Conservation (phyloP, 2,329 filamentous ascomycete genomes). For the Aspergillus awamori region DNA sequence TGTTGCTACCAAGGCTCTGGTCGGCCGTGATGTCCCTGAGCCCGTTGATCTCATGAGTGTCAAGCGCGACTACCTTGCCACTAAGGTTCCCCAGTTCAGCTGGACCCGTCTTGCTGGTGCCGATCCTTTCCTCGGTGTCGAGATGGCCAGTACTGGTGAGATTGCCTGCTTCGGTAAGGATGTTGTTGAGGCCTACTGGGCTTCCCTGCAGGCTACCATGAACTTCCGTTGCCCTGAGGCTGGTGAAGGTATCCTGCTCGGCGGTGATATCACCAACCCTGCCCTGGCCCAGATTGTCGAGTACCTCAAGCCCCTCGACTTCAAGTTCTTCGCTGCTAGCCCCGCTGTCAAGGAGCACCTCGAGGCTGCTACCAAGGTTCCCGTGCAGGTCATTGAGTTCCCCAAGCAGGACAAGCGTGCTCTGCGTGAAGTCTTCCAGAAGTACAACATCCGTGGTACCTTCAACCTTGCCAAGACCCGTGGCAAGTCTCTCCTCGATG, state of each 20-base stretch:
- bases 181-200: conserved; percentile 96
- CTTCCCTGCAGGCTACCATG: conserved; percentile 94
- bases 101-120: conserved; percentile 98
- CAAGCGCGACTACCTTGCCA: conserved; percentile 89
- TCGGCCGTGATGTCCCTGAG: conserved; percentile 80
- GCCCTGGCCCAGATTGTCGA: conserved; percentile 79
- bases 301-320: conserved; percentile 84
- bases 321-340: conserved; percentile 90
- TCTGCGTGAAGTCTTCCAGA: conserved; percentile 91
- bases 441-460: conserved; percentile 92
- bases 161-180: conserved; percentile 99
- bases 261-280: conserved; percentile 74
- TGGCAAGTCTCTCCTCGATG: conserved; percentile 81
- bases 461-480: conserved; percentile 90
- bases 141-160: conserved; percentile 96
- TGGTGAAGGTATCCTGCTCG: conserved; percentile 92
- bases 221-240: conserved; percentile 97
- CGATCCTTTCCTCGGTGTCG: conserved; percentile 95
- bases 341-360: conserved; percentile 79
- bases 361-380: conserved; percentile 68
- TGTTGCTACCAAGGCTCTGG: conserved; percentile 86
- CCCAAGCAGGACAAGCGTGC: conserved; percentile 94
- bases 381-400: conserved; percentile 92
- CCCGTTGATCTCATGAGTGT: conserved; percentile 84
- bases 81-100: conserved; percentile 98